Base-by-base conservation (phyloP, 345 rosid species). In the Leavenworthia alabamica region DNA sequence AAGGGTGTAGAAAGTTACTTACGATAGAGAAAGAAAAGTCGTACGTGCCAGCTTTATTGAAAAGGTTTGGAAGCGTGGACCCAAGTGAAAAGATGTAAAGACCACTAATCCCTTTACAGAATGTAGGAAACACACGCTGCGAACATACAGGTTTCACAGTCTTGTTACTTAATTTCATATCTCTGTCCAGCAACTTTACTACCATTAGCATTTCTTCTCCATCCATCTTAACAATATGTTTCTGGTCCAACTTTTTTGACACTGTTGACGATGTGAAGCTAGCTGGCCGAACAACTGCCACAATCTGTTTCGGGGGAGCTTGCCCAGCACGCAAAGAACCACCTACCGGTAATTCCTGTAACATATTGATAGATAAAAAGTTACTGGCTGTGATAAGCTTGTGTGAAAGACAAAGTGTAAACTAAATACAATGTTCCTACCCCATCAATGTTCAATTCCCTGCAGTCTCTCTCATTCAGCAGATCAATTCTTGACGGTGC, bases 231-330 rank as follows among this genome's bases (percentile, higher is more conserved):
- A 77, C 70, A 37, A 88, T 77, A 56, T 71, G 56, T 70, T 71
- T 85, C 68, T 83, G 90, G 32, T 82, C 83, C 79, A 83, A 67
- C 44, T 48, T 66, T 41, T 71, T 77, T 5, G 77, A 68, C 52
- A 62, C 44, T 51, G 70, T 55, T 16, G 78, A 58, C 35, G 77
- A 67, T 50, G 31, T 31, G 27, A 77, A 80, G 74, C 66, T 67
- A 14, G 71, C 75, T 26, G 90, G 90, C 31, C 88, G 86, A 72
- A 85, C 48, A 64, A 83, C 90, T 7, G 92, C 96, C 26, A 85
- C 81, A 47, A 88, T 79, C 55, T 78, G 73, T 17, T 17, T 8
- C 1, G 90, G 92, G 49, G 81, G 80, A 54, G 48, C 50, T 41
- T 44, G 57, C 35, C 86, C 88, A 77, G 82, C 89, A 59, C n/a